Conservation (phyloP, 2,329 filamentous ascomycete species). For the Pestalotiopsis sp. region DNA sequence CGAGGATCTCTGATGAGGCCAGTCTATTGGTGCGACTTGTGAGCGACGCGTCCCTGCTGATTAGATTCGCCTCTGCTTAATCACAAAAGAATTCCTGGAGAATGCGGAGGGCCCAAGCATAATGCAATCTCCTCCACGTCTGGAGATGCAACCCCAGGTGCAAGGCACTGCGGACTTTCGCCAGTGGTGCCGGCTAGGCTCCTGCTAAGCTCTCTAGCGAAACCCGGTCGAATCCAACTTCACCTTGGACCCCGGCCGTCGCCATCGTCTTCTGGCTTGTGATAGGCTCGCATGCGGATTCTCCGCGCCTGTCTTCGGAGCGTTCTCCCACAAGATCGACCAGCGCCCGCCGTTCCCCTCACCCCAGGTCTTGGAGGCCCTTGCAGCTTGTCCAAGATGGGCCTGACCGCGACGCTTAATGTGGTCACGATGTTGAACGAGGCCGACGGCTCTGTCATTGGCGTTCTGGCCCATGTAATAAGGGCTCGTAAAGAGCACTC, state of each 20-base stretch:
- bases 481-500: conserved; percentile 1
- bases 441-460: neutral
- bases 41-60: neutral
- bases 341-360: conserved; percentile 2
- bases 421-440: conserved; percentile 12
- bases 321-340: neutral
- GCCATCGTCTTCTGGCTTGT: neutral
- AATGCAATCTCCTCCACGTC: conserved; percentile 7
- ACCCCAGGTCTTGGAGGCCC: neutral
- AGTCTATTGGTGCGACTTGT: neutral
- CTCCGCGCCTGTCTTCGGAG: conserved; percentile 4
- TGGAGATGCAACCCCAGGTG: conserved; percentile 2
- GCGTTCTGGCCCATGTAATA: conserved; percentile 3
- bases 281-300: conserved; percentile 7
- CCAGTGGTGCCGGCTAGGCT: neutral
- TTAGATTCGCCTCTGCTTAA: neutral
- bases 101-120: conserved; percentile 10
- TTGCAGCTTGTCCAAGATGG: conserved; percentile 9
- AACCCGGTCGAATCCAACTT: neutral
- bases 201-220: neutral
- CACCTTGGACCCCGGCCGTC: neutral
- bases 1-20: neutral
- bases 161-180: neutral
- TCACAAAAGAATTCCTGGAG: conserved; percentile 1
- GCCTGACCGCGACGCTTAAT: conserved; percentile 4